Evolutionary conservation across 1,284 basidiomycete species (phyloP), one percentile per base, ranked within the genome.

Genomic region (Ceratobasidium sp.): DNA sequence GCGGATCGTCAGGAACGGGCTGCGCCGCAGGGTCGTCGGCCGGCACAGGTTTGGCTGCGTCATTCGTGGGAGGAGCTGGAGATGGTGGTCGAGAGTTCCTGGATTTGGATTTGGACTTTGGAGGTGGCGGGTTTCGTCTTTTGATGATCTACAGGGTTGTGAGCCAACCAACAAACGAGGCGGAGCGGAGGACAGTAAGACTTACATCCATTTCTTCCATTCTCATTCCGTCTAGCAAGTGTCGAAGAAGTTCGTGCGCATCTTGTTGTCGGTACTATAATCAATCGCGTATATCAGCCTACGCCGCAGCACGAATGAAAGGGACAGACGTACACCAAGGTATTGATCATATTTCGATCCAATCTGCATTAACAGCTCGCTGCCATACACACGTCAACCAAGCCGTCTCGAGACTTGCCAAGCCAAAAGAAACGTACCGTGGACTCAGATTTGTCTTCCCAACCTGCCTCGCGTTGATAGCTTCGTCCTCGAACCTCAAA

Each of bases 151-250:
- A 74, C 28, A 55, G 41, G 70, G 41, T 23, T 39, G 30, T 2
- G 21, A 30, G 41, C 9, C 8, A 60, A 10, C n/a, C 14, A 12
- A 23, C 0, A 21, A 67, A n/a, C 12, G 30, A 9, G 36, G 34
- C 6, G 30, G 12, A 28, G 21, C 21, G 28, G 28, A 18, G 34
- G 14, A 45, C 39, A 28, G 26, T 10, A 57, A 50, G 23, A 82
- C 92, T 80, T 76, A 94, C 92, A 79, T 98, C 96, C 73, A 90
- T 83, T 80, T 98, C 95, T 79, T 98, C 96, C 93, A 96, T 96
- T 61, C 93, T 88, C 85, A 96, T 92, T n/a, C 90, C 92, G 79
- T 97, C 96, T 55, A 97, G 83, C 72, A 97, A 83, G 75, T 96
- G 94, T 45, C 93, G 85, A 55, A 97, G 82, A 76, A 97, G 90